Conservation (phyloP, 108 stramenopile species). For the Nannochloropsis salina region DNA sequence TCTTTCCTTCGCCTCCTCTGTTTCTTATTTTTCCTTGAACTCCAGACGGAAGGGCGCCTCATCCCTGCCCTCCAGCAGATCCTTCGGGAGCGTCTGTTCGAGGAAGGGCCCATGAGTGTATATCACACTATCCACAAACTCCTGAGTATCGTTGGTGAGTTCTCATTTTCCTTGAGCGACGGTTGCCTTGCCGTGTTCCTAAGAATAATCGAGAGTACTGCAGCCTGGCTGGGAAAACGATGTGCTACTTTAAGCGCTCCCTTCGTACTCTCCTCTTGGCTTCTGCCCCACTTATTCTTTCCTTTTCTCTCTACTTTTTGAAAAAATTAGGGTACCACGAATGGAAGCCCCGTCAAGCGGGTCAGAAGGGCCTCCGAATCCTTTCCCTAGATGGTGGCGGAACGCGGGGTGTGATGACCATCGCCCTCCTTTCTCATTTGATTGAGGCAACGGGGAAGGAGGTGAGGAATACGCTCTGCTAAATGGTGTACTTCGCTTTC, state of each 20-base stretch:
- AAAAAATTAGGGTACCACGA: constrained; percentile 28
- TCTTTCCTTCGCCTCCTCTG: neutral
- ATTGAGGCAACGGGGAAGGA: constrained; percentile 37
- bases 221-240: too few relatives aligned
- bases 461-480: constrained; percentile 21
- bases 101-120: neutral
- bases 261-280: too few relatives aligned
- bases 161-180: neutral
- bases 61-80: constrained; percentile 17
- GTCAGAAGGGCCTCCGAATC: constrained; percentile 51
- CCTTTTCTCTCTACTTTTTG: neutral
- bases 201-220: too few relatives aligned
- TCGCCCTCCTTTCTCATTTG: constrained; percentile 37
- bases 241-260: too few relatives aligned
- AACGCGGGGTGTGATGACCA: constrained; percentile 46
- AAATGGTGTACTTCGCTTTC: neutral
- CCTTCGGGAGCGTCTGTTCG: neutral
- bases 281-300: neutral
- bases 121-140: constrained; percentile 14
- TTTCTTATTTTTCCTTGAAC: neutral
- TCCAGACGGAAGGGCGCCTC: neutral
- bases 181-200: too few relatives aligned
- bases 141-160: neutral
- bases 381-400: constrained; percentile 56
- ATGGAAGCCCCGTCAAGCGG: constrained; percentile 36